These are phyloP conservation scores for Nematocida homosporus DNA, from an alignment of 371 early-diverging fungal genomes.

Conservation along the genomic window DNA sequence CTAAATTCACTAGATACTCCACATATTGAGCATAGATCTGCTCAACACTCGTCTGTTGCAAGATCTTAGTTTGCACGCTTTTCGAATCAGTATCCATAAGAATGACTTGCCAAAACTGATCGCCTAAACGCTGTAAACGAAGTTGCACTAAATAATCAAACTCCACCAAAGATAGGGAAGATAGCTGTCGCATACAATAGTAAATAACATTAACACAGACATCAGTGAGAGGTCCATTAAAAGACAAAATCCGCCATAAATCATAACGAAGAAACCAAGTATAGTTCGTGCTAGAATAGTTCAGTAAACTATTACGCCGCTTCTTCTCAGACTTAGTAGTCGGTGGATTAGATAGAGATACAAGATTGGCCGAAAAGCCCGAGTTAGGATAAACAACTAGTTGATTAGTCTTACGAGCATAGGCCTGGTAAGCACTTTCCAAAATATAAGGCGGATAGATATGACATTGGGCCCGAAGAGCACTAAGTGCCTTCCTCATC, in stretches of 20 bases:
- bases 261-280: slow-evolving; percentile 30
- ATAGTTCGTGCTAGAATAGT: not conserved
- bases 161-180: slow-evolving; percentile 6
- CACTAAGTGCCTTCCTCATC: slow-evolving; percentile 7
- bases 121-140: slow-evolving; percentile 1
- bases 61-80: not conserved
- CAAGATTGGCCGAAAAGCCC: too few relatives aligned
- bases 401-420: not conserved
- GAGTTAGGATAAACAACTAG: not conserved
- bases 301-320: too few relatives aligned
- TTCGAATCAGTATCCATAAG: not conserved
- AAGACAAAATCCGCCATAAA: slow-evolving; percentile 33
- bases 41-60: not conserved
- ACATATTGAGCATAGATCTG: slow-evolving; percentile 23
- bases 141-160: slow-evolving; percentile 38
- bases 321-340: not conserved
- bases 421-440: not conserved
- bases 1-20: not conserved
- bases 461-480: slow-evolving; percentile 1
- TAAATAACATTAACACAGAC: not conserved
- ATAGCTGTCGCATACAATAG: not conserved
- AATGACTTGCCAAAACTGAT: slow-evolving; percentile 20
- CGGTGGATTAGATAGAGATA: not conserved
- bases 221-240: not conserved
- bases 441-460: not conserved